These are phyloP conservation scores for Aspergillus affinis DNA, from an alignment of 495 filamentous ascomycete species.

Conservation along the genomic window DNA sequence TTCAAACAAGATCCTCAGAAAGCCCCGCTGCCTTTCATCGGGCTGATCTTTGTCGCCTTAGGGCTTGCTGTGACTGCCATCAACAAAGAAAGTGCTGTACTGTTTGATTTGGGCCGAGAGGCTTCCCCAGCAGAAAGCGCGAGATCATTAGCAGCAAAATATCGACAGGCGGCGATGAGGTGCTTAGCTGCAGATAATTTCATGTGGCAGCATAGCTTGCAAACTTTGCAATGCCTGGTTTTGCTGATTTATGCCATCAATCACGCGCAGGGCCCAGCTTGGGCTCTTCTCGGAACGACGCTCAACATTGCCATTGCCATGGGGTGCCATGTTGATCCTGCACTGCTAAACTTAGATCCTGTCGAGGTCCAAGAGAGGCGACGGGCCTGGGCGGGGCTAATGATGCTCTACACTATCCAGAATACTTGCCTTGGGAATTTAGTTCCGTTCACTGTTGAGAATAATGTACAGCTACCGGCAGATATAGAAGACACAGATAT, in stretches of 20 bases:
- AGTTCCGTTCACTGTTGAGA: slow-evolving; percentile 24
- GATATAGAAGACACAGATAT: slow-evolving; percentile 48
- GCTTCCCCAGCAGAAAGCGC: slow-evolving; percentile 42
- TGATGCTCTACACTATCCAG: slow-evolving; percentile 46
- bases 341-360: slow-evolving; percentile 36
- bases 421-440: slow-evolving; percentile 37
- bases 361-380: slow-evolving; percentile 49
- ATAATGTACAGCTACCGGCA: slow-evolving; percentile 42
- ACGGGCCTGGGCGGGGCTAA: slow-evolving; percentile 46
- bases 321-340: slow-evolving; percentile 50
- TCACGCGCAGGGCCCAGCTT: slow-evolving; percentile 41
- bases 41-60: slow-evolving; percentile 45
- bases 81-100: slow-evolving; percentile 43
- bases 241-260: slow-evolving; percentile 45
- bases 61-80: slow-evolving; percentile 45
- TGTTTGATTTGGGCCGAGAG: slow-evolving; percentile 43
- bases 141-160: slow-evolving; percentile 39
- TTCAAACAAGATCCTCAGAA: slow-evolving; percentile 44
- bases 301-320: slow-evolving; percentile 49
- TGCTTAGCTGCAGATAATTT: slow-evolving; percentile 46
- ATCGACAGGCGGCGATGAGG: slow-evolving; percentile 44
- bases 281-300: slow-evolving; percentile 45
- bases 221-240: slow-evolving; percentile 47
- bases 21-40: slow-evolving; percentile 42
- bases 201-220: slow-evolving; percentile 45